Evolutionary conservation across 2,329 filamentous ascomycete species (phyloP).

Genomic region (Xylariaceae sp.): DNA sequence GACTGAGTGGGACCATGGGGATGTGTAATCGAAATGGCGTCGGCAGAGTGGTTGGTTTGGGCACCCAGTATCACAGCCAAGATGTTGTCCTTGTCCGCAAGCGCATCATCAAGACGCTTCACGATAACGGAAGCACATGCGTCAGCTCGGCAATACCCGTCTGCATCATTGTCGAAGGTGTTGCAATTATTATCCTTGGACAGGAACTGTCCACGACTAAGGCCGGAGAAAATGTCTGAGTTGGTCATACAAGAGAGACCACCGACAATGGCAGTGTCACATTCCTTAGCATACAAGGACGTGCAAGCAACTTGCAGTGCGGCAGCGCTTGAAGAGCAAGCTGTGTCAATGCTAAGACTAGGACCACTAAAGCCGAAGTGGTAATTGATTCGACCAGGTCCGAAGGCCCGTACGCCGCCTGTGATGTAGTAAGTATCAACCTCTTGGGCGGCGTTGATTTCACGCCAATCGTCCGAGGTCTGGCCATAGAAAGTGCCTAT

Average conservation of each 20-base stretch:
- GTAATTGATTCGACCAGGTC: slow-evolving; percentile 56
- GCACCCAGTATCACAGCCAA: slow-evolving; percentile 78
- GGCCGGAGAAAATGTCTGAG: slow-evolving; percentile 78
- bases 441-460: slow-evolving; percentile 75
- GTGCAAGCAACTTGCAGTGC: slow-evolving; percentile 62
- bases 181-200: slow-evolving; percentile 79
- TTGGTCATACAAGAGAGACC: slow-evolving; percentile 81
- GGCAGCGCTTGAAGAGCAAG: slow-evolving; percentile 49
- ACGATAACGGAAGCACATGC: slow-evolving; percentile 76
- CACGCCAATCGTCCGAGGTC: slow-evolving; percentile 79
- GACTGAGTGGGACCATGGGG: slow-evolving; percentile 81
- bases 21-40: slow-evolving; percentile 83
- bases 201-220: slow-evolving; percentile 79
- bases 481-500: slow-evolving; percentile 80
- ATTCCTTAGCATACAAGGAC: slow-evolving; percentile 76
- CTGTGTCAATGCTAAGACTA: slow-evolving; percentile 49
- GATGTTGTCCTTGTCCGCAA: slow-evolving; percentile 77
- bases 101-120: slow-evolving; percentile 80
- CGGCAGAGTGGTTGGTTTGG: slow-evolving; percentile 81
- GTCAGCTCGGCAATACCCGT: slow-evolving; percentile 84
- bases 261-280: slow-evolving; percentile 81
- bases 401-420: slow-evolving; percentile 58
- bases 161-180: slow-evolving; percentile 80
- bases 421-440: slow-evolving; percentile 64
- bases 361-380: slow-evolving; percentile 50